Conservation (phyloP, 495 filamentous ascomycete species). For the Tuber aestivum region DNA sequence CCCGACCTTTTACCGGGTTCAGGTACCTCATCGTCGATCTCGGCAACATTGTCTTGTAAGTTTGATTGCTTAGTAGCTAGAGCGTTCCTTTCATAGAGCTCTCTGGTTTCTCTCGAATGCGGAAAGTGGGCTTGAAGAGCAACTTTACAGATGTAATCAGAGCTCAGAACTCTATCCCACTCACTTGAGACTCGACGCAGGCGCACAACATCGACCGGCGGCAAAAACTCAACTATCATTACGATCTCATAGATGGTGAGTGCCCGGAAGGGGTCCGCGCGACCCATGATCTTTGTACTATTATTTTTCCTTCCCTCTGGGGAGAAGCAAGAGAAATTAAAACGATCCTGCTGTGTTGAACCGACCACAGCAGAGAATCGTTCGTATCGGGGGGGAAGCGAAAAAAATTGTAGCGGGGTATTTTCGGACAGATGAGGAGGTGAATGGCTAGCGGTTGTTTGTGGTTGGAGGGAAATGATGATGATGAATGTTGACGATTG, state of each 20-base stretch:
- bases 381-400: neutral
- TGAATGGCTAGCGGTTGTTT: neutral
- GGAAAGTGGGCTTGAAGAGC: slow-evolving; percentile 36
- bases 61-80: slow-evolving; percentile 9
- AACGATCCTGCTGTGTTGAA: neutral
- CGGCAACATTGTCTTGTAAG: neutral
- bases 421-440: neutral
- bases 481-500: slow-evolving; percentile 2
- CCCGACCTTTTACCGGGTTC: slow-evolving; percentile 13
- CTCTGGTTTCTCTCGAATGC: slow-evolving; percentile 33
- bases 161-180: slow-evolving; percentile 33
- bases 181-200: slow-evolving; percentile 30
- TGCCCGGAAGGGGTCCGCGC: slow-evolving; percentile 25
- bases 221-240: slow-evolving; percentile 35
- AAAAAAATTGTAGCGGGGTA: neutral
- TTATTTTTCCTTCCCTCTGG: neutral
- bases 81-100: slow-evolving; percentile 32
- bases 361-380: neutral
- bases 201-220: slow-evolving; percentile 33
- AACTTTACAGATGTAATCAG: slow-evolving; percentile 39
- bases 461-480: neutral
- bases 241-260: slow-evolving; percentile 37
- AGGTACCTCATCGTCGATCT: slow-evolving; percentile 16
- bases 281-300: slow-evolving; percentile 25
- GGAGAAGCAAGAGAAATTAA: neutral